Conservation (phyloP, 2,329 filamentous ascomycete genomes). For the Hymenoscyphus repandus region DNA sequence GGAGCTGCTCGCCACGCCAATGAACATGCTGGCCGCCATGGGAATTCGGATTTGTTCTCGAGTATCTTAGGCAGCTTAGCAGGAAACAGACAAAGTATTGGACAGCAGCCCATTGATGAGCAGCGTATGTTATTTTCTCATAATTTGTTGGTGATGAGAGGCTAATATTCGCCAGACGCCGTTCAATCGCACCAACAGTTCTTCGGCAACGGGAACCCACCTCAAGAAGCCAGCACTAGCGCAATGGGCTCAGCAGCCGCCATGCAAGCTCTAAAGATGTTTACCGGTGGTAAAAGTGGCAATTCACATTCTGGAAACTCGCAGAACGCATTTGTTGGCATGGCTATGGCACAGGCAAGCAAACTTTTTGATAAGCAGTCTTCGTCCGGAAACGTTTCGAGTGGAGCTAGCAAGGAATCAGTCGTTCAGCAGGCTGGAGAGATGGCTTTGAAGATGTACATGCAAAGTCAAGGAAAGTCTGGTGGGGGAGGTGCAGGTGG, state of each 20-base stretch:
- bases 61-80: conserved; percentile 49
- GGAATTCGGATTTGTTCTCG: conserved; percentile 48
- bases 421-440: conserved; percentile 75
- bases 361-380: conserved; percentile 61
- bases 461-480: conserved; percentile 59
- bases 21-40: conserved; percentile 45
- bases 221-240: conserved; percentile 39
- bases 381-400: conserved; percentile 46
- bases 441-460: conserved; percentile 85
- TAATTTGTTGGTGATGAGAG: too few relatives aligned
- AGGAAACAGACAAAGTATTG: conserved; percentile 45
- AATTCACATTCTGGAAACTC: conserved; percentile 44
- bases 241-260: conserved; percentile 69
- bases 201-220: conserved; percentile 49
- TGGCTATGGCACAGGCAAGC: conserved; percentile 84
- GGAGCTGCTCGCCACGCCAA: conserved; percentile 50
- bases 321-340: conserved; percentile 75
- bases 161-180: too few relatives aligned
- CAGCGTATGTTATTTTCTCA: conserved; percentile 31
- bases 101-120: conserved; percentile 53
- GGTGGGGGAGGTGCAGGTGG: conserved; percentile 40
- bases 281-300: conserved; percentile 51
- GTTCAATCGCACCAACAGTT: conserved; percentile 71
- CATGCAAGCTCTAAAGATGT: conserved; percentile 77
- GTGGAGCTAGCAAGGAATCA: conserved; percentile 70